phyloP scores from a whole-genome alignment of 2,329 filamentous ascomycete species.

The Dryadomyces quercivorus region DNA sequence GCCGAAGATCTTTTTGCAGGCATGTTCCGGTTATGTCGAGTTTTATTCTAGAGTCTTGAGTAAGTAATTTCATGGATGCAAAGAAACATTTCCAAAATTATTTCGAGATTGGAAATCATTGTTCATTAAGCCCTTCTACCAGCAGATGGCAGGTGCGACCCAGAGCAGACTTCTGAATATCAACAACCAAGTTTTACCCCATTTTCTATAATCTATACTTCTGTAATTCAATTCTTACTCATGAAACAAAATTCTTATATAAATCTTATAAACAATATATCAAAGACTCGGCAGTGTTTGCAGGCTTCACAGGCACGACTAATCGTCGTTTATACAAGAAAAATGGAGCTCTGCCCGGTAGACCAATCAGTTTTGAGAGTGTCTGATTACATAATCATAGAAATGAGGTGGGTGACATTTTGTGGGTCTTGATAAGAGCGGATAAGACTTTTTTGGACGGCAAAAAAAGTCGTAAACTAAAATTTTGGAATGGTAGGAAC shows the following conservation, averaged over 20 bases:
- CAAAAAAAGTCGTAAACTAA: constrained; percentile 50
- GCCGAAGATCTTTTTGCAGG: not conserved
- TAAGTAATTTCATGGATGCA: no score
- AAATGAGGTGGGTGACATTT: not conserved
- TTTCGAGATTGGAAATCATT: not conserved
- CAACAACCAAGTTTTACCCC: no score
- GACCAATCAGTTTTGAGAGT: no score
- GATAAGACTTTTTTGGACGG: constrained; percentile 13
- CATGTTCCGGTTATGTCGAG: not conserved
- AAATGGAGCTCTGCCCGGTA: no score
- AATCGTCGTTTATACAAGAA: no score
- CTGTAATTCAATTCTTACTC: no score
- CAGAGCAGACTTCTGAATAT: not conserved
- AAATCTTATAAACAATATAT: no score
- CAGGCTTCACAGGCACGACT: no score
- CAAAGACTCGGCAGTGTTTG: no score
- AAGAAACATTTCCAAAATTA: not conserved
- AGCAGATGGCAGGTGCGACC: not conserved
- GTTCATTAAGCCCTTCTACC: not conserved
- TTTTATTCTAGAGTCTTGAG: not conserved
- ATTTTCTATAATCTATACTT: no score
- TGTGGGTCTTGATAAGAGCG: not conserved
- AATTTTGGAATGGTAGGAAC: not conserved
- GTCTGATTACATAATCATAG: not conserved
- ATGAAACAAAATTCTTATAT: no score